A percentile compares a stretch with the other conserved stretches of the same genome.
Evolutionary conservation across 805 yeast genomes (phyloP).

Genomic region (Candida koratica): DNA sequence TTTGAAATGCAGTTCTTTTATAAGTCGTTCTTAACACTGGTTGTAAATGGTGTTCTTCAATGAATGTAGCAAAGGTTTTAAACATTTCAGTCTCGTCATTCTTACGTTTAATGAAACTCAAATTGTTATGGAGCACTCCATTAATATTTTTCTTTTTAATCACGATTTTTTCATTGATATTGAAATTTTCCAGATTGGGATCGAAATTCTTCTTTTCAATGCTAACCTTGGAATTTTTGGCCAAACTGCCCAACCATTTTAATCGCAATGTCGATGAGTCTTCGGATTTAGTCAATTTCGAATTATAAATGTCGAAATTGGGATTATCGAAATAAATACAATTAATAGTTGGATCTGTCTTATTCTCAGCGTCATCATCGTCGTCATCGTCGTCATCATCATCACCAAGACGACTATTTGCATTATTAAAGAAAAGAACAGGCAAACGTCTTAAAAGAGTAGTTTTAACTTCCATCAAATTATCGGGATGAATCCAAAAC

Average conservation of each 20-base stretch:
- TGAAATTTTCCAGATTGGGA: slow-evolving; percentile 47
- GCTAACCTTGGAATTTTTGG: slow-evolving; percentile 70
- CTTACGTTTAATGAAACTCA: slow-evolving; percentile 48
- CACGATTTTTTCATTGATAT: slow-evolving; percentile 57
- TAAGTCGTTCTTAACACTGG: slow-evolving; percentile 85
- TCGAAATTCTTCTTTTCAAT: slow-evolving; percentile 78
- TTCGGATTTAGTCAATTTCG: slow-evolving; percentile 67
- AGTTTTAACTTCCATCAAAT: slow-evolving; percentile 94
- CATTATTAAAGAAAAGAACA: slow-evolving; percentile 62
- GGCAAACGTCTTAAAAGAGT: slow-evolving; percentile 90
- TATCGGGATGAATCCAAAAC: slow-evolving; percentile 96
- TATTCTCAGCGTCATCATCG: slow-evolving; percentile 19
- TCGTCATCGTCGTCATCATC: slow-evolving; percentile 55
- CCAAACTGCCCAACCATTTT: slow-evolving; percentile 85
- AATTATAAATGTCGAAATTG: slow-evolving; percentile 79
- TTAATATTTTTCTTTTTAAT: slow-evolving; percentile 81
- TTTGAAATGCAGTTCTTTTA: slow-evolving; percentile 93
- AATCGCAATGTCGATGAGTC: slow-evolving; percentile 75
- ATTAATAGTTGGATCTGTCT: slow-evolving; percentile 66
- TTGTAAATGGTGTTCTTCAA: slow-evolving; percentile 62
- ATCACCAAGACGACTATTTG: slow-evolving; percentile 38
- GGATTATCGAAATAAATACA: slow-evolving; percentile 84
- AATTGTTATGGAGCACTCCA: slow-evolving; percentile 59
- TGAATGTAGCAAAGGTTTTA: slow-evolving; percentile 52
- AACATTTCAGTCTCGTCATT: slow-evolving; percentile 52